Conservation (phyloP, 768 basidiomycete genomes). For the Sporobolomyces phaffii region DNA sequence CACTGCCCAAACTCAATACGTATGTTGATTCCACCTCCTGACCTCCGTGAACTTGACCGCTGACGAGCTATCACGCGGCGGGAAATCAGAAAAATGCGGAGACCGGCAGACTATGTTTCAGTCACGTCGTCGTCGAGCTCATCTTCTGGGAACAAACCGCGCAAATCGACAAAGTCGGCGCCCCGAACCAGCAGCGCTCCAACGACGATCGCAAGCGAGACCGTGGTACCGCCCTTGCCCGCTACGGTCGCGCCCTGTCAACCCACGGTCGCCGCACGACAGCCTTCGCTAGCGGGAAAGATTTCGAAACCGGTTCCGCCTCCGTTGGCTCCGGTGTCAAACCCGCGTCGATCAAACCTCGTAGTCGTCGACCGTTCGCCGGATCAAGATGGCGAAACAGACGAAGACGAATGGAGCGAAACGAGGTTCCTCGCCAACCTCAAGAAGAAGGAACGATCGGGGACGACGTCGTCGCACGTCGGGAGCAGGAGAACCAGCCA, state of each 20-base stretch:
- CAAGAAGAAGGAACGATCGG: no score
- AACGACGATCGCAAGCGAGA: not conserved
- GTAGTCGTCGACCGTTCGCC: no score
- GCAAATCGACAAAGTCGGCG: constrained; percentile 23
- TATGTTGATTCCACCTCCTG: constrained; percentile 21
- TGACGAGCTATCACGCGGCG: not conserved
- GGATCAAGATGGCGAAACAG: constrained; percentile 54
- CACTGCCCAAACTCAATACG: constrained; percentile 41
- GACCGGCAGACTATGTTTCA: constrained; percentile 37
- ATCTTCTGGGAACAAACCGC: constrained; percentile 7
- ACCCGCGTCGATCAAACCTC: not conserved
- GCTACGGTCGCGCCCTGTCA: not conserved
- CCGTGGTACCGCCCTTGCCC: not conserved
- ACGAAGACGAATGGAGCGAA: constrained; percentile 51
- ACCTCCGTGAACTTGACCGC: no score
- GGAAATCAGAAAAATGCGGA: constrained; percentile 37
- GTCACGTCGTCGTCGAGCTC: constrained; percentile 8
- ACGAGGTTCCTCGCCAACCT: no score
- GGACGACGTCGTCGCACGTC: no score
- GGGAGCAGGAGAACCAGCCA: no score
- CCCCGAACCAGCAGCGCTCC: no score
- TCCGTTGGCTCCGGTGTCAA: not conserved
- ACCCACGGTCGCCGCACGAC: not conserved
- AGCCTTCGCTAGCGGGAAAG: constrained; percentile 28
- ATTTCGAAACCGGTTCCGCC: not conserved